A percentile compares a stretch with the other conserved stretches of the same genome.
Evolutionary conservation across 2,329 filamentous ascomycete species (phyloP).

Genomic region (Chaetomium olivaceum): DNA sequence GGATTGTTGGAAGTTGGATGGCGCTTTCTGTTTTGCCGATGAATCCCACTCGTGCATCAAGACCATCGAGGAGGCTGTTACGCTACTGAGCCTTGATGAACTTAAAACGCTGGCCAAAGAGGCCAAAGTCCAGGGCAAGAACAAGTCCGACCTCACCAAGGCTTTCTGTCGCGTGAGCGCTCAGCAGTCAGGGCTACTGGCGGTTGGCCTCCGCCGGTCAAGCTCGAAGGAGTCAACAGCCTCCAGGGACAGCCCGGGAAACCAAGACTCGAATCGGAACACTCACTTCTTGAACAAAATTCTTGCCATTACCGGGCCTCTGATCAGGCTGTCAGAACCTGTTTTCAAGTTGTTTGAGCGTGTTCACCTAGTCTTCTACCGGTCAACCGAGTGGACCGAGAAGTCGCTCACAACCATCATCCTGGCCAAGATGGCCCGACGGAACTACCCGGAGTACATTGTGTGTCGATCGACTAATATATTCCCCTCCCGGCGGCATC

Average conservation of each 20-base stretch:
- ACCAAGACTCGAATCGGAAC: constrained; percentile 62
- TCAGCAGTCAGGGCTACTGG: constrained; percentile 73
- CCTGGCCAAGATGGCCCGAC: constrained; percentile 80
- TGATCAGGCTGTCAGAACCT: constrained; percentile 73
- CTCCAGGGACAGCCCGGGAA: constrained; percentile 45
- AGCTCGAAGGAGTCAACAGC: constrained; percentile 57
- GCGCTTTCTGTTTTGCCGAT: constrained; percentile 77
- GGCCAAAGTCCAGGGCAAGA: constrained; percentile 82
- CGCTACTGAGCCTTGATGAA: constrained; percentile 82
- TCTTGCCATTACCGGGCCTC: constrained; percentile 73
- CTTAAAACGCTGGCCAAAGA: constrained; percentile 82
- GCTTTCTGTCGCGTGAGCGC: constrained; percentile 74
- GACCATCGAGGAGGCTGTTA: constrained; percentile 79
- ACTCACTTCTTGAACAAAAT: constrained; percentile 77
- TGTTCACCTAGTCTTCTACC: constrained; percentile 93
- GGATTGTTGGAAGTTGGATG: constrained; percentile 50
- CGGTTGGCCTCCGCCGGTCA: constrained; percentile 64
- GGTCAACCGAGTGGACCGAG: constrained; percentile 95
- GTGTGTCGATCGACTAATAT: constrained; percentile 89
- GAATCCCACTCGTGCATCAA: constrained; percentile 70
- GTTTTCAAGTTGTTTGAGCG: constrained; percentile 84
- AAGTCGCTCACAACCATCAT: constrained; percentile 96
- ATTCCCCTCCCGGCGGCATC: constrained; percentile 70
- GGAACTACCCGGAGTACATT: constrained; percentile 87
- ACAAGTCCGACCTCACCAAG: constrained; percentile 75